phyloP scores from a whole-genome alignment of 441 rosid genomes.

The Francoa sonchifolia region DNA sequence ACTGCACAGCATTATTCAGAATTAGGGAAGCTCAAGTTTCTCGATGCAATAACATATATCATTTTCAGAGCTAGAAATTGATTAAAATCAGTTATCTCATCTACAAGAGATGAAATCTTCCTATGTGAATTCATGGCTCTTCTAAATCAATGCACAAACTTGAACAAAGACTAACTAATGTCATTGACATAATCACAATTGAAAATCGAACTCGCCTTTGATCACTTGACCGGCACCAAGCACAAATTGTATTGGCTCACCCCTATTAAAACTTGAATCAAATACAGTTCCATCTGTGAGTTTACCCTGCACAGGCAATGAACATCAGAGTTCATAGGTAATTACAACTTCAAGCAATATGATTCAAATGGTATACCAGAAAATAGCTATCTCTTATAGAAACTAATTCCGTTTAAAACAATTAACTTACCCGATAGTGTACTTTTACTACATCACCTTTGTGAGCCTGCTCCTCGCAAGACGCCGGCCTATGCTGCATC shows the following conservation, averaged over 20 bases:
- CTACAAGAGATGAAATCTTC: too few relatives aligned
- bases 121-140: neutral
- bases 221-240: slow-evolving; percentile 88
- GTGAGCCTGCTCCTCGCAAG: slow-evolving; percentile 79
- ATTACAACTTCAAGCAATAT: neutral
- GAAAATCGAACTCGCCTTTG: slow-evolving; percentile 39
- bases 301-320: slow-evolving; percentile 42
- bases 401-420: neutral
- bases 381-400: neutral
- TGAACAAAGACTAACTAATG: neutral
- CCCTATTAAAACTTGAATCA: slow-evolving; percentile 90
- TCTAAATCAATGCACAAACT: too few relatives aligned
- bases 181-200: neutral
- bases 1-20: too few relatives aligned
- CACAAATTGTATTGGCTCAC: slow-evolving; percentile 86
- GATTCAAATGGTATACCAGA: neutral
- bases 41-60: too few relatives aligned
- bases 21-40: too few relatives aligned
- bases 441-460: slow-evolving; percentile 78
- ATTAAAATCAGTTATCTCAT: too few relatives aligned
- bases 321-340: slow-evolving; percentile 2
- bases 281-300: slow-evolving; percentile 86
- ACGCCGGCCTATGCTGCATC: slow-evolving; percentile 54
- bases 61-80: too few relatives aligned
- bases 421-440: slow-evolving; percentile 60